Percentiles rank a stretch among this genome's conserved stretches.
Conservation (phyloP, 1,284 basidiomycete species). For the Agaricales sp. region DNA sequence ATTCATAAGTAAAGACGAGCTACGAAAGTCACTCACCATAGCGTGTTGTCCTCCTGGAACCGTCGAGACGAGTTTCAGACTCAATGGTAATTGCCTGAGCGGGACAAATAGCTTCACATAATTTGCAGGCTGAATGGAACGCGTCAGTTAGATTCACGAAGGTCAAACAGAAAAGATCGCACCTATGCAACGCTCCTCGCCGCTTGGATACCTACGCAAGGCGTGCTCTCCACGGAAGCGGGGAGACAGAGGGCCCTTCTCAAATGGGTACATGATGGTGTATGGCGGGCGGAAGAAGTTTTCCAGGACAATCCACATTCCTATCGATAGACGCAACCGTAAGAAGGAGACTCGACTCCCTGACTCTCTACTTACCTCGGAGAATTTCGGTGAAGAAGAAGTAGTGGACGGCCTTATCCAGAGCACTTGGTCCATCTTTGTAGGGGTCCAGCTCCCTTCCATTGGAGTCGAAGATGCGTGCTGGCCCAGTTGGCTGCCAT, state of each 20-base stretch:
- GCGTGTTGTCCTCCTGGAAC: constrained; percentile 93
- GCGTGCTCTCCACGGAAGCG: constrained; percentile 99
- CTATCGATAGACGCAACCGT: constrained; percentile 29
- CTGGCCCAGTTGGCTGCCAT: constrained; percentile 5
- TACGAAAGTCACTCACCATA: constrained; percentile 54
- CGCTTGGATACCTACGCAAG: constrained; percentile 94
- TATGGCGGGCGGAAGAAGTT: constrained; percentile 97
- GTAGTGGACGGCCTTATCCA: constrained; percentile 92
- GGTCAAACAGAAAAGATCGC: constrained; percentile 16
- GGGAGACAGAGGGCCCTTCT: constrained; percentile 96
- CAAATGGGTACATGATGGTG: constrained; percentile 97
- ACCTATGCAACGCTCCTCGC: constrained; percentile 99
- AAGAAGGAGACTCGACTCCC: constrained; percentile 4
- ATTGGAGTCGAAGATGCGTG: constrained; percentile 26
- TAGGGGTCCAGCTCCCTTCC: constrained; percentile 55
- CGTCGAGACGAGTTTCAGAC: constrained; percentile 92
- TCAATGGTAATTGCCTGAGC: constrained; percentile 99
- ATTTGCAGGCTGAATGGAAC: constrained; percentile 75
- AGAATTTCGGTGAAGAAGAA: constrained; percentile 99
- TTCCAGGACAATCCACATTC: constrained; percentile 99
- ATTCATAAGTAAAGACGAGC: not conserved
- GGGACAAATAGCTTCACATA: constrained; percentile 99
- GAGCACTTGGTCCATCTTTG: constrained; percentile 72
- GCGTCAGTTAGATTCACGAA: constrained; percentile 9
- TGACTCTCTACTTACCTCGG: constrained; percentile 52